Evolutionary conservation across 192 early-diverging fungal genomes (phyloP).

Genomic region (Coemansia pectinata): DNA sequence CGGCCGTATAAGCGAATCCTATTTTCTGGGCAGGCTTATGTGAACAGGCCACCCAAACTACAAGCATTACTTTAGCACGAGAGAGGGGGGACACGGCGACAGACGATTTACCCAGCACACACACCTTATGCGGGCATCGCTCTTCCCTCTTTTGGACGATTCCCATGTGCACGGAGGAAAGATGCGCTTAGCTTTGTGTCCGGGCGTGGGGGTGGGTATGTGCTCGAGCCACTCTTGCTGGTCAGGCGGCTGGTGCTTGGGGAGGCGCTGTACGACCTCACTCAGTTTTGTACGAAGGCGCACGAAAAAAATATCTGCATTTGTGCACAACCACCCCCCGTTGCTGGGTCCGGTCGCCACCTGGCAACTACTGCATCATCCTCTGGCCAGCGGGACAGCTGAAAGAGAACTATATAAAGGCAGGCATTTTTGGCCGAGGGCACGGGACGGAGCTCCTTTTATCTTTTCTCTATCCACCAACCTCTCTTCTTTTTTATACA

Average conservation of each 20-base stretch:
- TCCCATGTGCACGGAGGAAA: conserved; percentile 5
- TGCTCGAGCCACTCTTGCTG: conserved; percentile 4
- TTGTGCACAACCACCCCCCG: neutral
- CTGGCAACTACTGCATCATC: neutral
- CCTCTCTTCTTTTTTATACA: neutral
- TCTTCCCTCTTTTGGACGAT: conserved; percentile 2
- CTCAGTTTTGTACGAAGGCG: neutral
- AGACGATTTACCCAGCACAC: conserved; percentile 6
- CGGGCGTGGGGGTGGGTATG: conserved; percentile 6
- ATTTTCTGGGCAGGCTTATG: neutral
- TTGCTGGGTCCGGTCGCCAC: neutral
- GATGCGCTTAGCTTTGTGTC: neutral
- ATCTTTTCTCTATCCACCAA: neutral
- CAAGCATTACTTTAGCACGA: neutral
- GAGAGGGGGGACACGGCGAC: neutral
- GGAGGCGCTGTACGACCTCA: neutral
- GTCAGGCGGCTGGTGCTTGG: neutral
- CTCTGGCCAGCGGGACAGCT: neutral
- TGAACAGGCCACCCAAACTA: neutral
- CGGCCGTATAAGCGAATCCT: neutral
- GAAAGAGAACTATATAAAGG: neutral
- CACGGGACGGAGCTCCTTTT: neutral
- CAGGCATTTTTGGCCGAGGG: neutral
- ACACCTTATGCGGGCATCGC: neutral
- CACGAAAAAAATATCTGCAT: neutral